Conservation (phyloP, 148 eudicot genomes). For the Vaccinium darrowii region DNA sequence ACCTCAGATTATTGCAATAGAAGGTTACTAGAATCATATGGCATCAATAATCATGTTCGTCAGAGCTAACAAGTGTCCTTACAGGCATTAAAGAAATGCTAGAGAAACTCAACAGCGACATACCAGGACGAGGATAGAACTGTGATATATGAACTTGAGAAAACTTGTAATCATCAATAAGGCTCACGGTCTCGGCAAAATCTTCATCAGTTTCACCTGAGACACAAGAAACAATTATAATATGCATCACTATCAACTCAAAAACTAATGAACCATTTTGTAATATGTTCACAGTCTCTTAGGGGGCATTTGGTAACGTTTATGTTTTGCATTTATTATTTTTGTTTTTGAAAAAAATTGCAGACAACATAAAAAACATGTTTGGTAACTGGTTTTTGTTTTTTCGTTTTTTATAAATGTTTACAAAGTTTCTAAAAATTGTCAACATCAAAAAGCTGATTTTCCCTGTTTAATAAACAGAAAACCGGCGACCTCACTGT, state of each 20-base stretch:
- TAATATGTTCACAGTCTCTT: background rate
- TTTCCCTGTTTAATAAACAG: no score
- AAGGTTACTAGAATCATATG: background rate
- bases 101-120: constrained; percentile 17
- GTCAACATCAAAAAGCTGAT: no score
- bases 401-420: no score
- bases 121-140: constrained; percentile 98
- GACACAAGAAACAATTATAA: constrained; percentile 14
- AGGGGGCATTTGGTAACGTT: no score
- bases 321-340: no score
- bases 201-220: constrained; percentile 98
- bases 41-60: constrained; percentile 10
- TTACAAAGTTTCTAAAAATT: no score
- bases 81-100: background rate
- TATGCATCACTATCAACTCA: background rate
- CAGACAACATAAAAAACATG: no score
- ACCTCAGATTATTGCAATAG: background rate
- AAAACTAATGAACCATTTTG: background rate
- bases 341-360: no score
- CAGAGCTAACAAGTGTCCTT: background rate
- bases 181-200: constrained; percentile 73
- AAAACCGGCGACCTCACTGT: no score
- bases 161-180: constrained; percentile 74
- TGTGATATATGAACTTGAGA: constrained; percentile 99
- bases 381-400: no score